Conservation (phyloP, 306 rosid species). For the Cicer arietinum region DNA sequence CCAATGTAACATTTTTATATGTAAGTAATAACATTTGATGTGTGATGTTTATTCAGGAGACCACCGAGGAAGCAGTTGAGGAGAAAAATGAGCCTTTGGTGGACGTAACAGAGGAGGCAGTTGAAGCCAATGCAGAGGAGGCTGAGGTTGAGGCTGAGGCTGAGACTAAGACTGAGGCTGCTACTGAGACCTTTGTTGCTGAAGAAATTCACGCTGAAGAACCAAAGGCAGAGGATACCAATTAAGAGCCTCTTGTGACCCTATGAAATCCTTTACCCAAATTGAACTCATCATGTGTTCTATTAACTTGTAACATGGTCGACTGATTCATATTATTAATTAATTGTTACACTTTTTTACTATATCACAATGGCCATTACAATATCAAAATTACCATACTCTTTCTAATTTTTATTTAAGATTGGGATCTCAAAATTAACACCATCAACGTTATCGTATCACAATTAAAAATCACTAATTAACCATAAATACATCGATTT, state of each 20-base stretch:
- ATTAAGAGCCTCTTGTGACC: constrained; percentile 37
- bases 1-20: neutral
- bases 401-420: too few species aligned
- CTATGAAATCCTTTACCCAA: constrained; percentile 8
- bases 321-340: neutral
- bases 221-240: constrained; percentile 20
- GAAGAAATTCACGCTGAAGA: constrained; percentile 27
- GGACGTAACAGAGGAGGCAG: constrained; percentile 41
- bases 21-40: neutral
- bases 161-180: constrained; percentile 21
- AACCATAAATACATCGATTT: too few species aligned
- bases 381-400: too few species aligned
- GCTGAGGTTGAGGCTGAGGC: constrained; percentile 39
- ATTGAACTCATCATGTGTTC: neutral
- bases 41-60: constrained; percentile 45
- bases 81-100: constrained; percentile 54
- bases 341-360: constrained; percentile 15
- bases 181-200: constrained; percentile 18
- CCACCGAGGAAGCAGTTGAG: constrained; percentile 37
- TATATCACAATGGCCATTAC: too few species aligned
- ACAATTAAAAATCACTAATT: too few species aligned
- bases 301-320: constrained; percentile 18
- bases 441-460: too few species aligned
- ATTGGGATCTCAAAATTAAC: too few species aligned
- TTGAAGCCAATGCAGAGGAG: constrained; percentile 38